Percentiles rank a stretch among this genome's conserved stretches.
Conservation (phyloP, 106 monocot species). For the Dioscorea dumetorum region DNA sequence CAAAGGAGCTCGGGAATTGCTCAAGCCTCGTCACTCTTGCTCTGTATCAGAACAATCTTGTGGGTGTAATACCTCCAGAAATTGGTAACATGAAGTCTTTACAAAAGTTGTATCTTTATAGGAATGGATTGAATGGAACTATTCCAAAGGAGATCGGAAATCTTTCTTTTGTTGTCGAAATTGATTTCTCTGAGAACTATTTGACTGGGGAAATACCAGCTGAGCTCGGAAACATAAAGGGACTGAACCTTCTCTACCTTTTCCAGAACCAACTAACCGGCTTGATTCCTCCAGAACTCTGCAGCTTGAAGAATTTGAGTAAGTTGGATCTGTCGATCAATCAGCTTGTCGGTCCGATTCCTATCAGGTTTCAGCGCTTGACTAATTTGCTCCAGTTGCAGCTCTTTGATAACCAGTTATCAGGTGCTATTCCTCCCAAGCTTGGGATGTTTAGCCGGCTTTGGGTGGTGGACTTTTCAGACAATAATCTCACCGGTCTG, state of each 20-base stretch:
- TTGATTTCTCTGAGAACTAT: slow-evolving; percentile 91
- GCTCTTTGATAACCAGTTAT: slow-evolving; percentile 71
- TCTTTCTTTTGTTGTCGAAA: slow-evolving; percentile 42
- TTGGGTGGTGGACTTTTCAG: slow-evolving; percentile 88
- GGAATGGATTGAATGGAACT: slow-evolving; percentile 86
- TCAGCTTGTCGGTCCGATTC: slow-evolving; percentile 57
- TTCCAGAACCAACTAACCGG: slow-evolving; percentile 84
- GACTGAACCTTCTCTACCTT: slow-evolving; percentile 57
- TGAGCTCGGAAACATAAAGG: slow-evolving; percentile 54
- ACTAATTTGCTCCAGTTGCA: slow-evolving; percentile 57
- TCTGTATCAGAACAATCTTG: slow-evolving; percentile 78
- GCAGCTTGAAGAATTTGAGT: slow-evolving; percentile 50
- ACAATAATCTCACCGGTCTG: slow-evolving; percentile 68
- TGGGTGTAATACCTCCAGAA: slow-evolving; percentile 60
- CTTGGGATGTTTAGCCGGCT: slow-evolving; percentile 73
- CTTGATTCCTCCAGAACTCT: slow-evolving; percentile 57
- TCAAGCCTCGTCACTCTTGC: slow-evolving; percentile 55
- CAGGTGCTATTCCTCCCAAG: slow-evolving; percentile 67
- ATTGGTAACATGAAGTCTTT: slow-evolving; percentile 53
- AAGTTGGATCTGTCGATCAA: slow-evolving; percentile 98
- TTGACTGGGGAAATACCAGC: slow-evolving; percentile 64
- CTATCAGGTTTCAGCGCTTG: slow-evolving; percentile 65
- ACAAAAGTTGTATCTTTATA: slow-evolving; percentile 66
- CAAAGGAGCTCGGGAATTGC: slow-evolving; percentile 72
- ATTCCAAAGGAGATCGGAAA: slow-evolving; percentile 76